Evolutionary conservation across 2,329 filamentous ascomycete genomes (phyloP), one percentile per base, ranked within the genome.

Genomic region (Alternaria sp.): DNA sequence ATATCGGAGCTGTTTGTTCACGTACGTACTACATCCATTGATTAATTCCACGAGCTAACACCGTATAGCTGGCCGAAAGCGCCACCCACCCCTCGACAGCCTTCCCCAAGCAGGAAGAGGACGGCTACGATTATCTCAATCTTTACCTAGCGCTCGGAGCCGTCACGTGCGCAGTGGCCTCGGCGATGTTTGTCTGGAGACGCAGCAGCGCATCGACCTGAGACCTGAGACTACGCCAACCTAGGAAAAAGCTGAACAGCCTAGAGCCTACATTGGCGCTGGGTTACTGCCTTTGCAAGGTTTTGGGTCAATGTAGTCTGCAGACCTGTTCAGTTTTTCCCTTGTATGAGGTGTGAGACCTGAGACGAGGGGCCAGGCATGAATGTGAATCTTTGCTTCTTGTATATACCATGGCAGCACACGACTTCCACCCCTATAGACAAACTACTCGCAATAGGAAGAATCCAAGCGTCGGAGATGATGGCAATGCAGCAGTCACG

Each of bases 1-100:
- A 97, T 98, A 70, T 91, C 91, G 67, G 96, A 99, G 80, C 87
- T 98, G 36, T 99, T 98, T 80, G 93, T 97, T 23, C 90, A 85
- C 65, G 80, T 82, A 74, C 73, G 80, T 75, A 44, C 88, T 36
- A 28, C n/a, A 10, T 5, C 28, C 12, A 6, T 46, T 30, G 19
- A 23, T 23, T 47, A 44, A 28, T 10, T 28, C 11, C 26, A 17
- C 40, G 51, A 46, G 55, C 72, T 78, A 68, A 74, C 64, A 21
- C 56, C 43, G 28, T 43, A n/a, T 57, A 82, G 80, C 87, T 98
- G 59, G 96, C 96, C 7, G 96, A 98, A 81, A 91, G 93, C 44
- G 95, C 95, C 6, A 96, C 94, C 47, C 93, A 93, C 74, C 96
- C 96, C 0, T 93, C 90, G 71, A 91, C 89, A 0, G 95, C 91